Evolutionary conservation across 768 basidiomycete genomes (phyloP), one percentile per base, ranked within the genome.

Genomic region (Amanita jacksonii): DNA sequence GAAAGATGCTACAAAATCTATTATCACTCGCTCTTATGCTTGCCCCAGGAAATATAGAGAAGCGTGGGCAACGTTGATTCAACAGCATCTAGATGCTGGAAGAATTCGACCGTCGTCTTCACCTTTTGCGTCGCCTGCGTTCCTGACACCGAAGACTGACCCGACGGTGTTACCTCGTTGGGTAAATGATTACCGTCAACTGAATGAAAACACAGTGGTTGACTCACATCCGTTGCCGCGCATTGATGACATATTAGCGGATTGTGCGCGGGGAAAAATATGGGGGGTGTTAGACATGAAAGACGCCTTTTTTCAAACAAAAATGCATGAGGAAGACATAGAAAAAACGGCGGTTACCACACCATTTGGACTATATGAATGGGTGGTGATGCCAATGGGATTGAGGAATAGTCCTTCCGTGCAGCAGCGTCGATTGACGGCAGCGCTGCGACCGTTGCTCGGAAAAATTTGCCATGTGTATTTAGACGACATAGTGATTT

Each of bases 261-360:
- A 52, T 38, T 53, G 52, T 33, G 52, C 47, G 0, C 50, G 48
- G 41, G 55, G 49, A 15, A 38, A 45, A n/a, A 45, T 48, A 13
- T 52, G 49, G 51, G 43, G 22, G 2, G 49, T 32, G 1, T 50
- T 54, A n/a, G 51, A 54, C 33, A 52, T 54, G 49, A 48, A 40
- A 23, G 57, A 63, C 39, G 65, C 68, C 0, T 74, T 68, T 52
- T 64, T 73, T 45, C 70, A 73, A 38, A 63, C 65, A 0, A 20
- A 56, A 0, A 57, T 66, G 3, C 41, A 51, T 0, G 52, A 56
- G 13, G 54, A 58, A 15, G 52, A 63, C 43, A 55, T 63, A 9
- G 9, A 47, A 0, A 15, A 47, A 1, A 61, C 62, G 0, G 45
- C 60, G 1, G 59, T 67, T 37, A 51, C 54, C 0, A 67, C 62